These are phyloP conservation scores for Triglochin maritima DNA, from an alignment of 106 monocot genomes.

Conservation along the genomic window DNA sequence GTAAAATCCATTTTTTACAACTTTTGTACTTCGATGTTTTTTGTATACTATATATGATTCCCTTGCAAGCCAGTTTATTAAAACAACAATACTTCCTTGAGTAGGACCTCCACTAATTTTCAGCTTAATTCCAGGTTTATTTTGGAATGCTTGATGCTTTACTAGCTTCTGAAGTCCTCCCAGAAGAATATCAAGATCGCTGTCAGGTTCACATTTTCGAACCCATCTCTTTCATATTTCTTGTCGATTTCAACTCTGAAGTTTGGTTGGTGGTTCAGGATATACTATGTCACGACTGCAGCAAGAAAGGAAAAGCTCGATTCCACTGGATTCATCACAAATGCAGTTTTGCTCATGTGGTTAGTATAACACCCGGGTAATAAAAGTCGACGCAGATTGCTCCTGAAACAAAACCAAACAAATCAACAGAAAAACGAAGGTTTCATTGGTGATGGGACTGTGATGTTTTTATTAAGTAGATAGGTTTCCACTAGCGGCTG, in stretches of 20 bases:
- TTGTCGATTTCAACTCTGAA: background rate
- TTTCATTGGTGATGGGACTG: background rate
- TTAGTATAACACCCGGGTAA: conserved; percentile 87
- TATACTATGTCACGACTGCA: conserved; percentile 88
- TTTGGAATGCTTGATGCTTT: conserved; percentile 97
- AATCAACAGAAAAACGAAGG: too few relatives aligned
- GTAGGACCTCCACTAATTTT: too few relatives aligned
- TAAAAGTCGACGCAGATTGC: conserved; percentile 40
- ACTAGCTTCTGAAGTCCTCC: conserved; percentile 68
- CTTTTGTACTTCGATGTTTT: background rate
- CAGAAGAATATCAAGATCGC: conserved; percentile 74
- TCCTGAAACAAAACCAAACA: conserved; percentile 7
- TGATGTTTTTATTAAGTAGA: background rate
- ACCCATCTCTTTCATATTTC: background rate
- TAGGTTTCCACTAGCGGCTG: background rate
- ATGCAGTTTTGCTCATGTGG: conserved; percentile 72
- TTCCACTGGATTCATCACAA: conserved; percentile 99
- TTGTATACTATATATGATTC: background rate
- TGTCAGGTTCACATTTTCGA: conserved; percentile 32
- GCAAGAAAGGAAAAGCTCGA: conserved; percentile 54
- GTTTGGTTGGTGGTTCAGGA: conserved; percentile 33
- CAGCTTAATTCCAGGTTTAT: conserved; percentile 42
- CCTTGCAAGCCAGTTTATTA: background rate
- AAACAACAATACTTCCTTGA: too few relatives aligned
- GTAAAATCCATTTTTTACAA: conserved; percentile 24